Evolutionary conservation across 345 rosid species (phyloP).

Genomic region (Draba incana): DNA sequence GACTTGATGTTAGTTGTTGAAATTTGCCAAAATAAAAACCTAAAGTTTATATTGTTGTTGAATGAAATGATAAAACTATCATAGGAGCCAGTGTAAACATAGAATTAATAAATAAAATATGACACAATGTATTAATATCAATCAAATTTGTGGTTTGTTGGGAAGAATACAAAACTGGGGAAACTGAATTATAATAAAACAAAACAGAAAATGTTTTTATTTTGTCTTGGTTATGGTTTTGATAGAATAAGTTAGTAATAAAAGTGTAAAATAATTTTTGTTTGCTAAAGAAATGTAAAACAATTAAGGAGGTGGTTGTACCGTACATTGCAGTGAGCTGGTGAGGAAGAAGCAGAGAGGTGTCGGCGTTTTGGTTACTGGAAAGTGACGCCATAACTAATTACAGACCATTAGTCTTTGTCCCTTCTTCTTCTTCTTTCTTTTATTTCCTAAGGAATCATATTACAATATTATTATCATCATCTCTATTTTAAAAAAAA

Average conservation of each 20-base stretch:
- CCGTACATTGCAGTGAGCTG: constrained; percentile 47
- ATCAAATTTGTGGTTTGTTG: constrained; percentile 23
- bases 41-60: no score
- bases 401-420: constrained; percentile 77
- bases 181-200: constrained; percentile 9
- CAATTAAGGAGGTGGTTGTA: constrained; percentile 37
- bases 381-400: constrained; percentile 70
- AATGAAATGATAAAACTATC: no score
- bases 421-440: constrained; percentile 49
- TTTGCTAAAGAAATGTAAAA: neutral
- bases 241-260: neutral
- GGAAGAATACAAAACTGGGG: constrained; percentile 23
- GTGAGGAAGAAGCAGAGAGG: constrained; percentile 39
- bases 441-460: constrained; percentile 10
- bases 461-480: constrained; percentile 3
- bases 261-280: no score
- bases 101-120: neutral
- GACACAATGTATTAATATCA: neutral
- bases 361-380: constrained; percentile 39
- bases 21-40: no score
- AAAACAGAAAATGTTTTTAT: neutral
- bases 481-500: neutral
- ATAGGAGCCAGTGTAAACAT: neutral
- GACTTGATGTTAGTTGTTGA: no score
- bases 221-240: neutral